A percentile compares a stretch with the other conserved stretches of the same genome.
These are phyloP conservation scores for Ceratocystis papillata DNA, from an alignment of 2,329 filamentous ascomycete species.

Conservation along the genomic window DNA sequence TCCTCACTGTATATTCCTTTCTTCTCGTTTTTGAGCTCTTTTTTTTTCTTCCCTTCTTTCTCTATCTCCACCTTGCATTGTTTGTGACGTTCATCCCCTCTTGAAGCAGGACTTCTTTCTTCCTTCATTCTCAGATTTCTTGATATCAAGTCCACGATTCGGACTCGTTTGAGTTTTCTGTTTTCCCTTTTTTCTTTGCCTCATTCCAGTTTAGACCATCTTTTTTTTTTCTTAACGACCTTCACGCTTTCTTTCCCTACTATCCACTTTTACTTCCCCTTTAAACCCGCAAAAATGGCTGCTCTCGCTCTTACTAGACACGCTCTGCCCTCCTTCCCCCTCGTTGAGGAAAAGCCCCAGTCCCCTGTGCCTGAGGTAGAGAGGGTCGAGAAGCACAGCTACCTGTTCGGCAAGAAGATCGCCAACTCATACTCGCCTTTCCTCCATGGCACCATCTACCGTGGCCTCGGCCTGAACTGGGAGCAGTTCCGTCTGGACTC, in stretches of 20 bases:
- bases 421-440: slow-evolving; percentile 45
- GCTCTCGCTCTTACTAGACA: slow-evolving; percentile 9
- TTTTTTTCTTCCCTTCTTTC: neutral
- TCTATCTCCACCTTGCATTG: slow-evolving; percentile 5
- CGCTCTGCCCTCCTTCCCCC: neutral
- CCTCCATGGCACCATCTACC: slow-evolving; percentile 45
- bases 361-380: slow-evolving; percentile 14
- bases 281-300: slow-evolving; percentile 13
- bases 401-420: slow-evolving; percentile 49
- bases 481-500: slow-evolving; percentile 45
- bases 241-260: neutral
- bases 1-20: neutral
- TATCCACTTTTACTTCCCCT: neutral
- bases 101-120: slow-evolving; percentile 1
- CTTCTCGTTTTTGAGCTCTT: neutral
- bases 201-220: neutral
- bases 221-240: neutral
- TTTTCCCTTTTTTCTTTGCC: neutral
- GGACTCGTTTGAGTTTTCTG: neutral
- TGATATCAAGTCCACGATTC: slow-evolving; percentile 6
- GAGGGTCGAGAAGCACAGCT: slow-evolving; percentile 34
- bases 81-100: slow-evolving; percentile 2
- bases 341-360: slow-evolving; percentile 1
- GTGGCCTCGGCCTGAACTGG: slow-evolving; percentile 41
- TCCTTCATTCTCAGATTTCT: neutral